Base-by-base conservation (phyloP, 805 yeast species). In the Maudiozyma bulderi region DNA sequence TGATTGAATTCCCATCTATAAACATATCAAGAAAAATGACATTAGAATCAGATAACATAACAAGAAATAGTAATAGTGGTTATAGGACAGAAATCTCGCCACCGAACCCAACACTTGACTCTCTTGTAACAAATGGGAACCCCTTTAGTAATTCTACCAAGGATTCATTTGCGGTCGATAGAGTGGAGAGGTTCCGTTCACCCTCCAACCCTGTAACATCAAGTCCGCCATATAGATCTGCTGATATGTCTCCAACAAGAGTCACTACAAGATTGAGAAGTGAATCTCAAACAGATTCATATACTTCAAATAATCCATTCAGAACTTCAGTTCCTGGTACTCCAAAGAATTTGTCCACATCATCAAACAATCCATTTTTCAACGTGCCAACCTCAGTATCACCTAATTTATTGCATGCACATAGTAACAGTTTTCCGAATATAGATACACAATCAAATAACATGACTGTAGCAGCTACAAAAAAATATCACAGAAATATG, bases 281-380 rank as follows among this genome's bases (percentile, higher is more conserved):
- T 15, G 33, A 30, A 20, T 43, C 45, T 5, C 26, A 34, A 38
- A 4, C 11, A 11, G 47, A 40, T 5, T 14, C 45, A 20, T 47
- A 48, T 26, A 15, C 31, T 8, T 29, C 46, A 2, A 45, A 46
- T 14, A 52, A 52, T 20, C 54, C 54, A 20, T 52, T 52, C 35
- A 44, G 52, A 35, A 32, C n/a, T 11, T 28, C 41, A n/a, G 29
- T 29, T 14, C 14, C 14, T 14, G 26, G 20, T 29, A 14, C 35
- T 35, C 40, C 15, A 8, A 26, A 13, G 2, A 30, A 11, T n/a
- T n/a, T 10, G 6, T 26, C 40, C 20, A 28, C 30, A 10, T 30
- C 41, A 14, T 31, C 35, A 20, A 47, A 29, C 14, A 35, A 32
- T 44, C 35, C 33, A 9, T 44, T 31, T 30, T 26, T 10, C n/a